These are phyloP conservation scores for Epichloe aotearoae DNA, from an alignment of 2,329 filamentous ascomycete species.

Conservation along the genomic window DNA sequence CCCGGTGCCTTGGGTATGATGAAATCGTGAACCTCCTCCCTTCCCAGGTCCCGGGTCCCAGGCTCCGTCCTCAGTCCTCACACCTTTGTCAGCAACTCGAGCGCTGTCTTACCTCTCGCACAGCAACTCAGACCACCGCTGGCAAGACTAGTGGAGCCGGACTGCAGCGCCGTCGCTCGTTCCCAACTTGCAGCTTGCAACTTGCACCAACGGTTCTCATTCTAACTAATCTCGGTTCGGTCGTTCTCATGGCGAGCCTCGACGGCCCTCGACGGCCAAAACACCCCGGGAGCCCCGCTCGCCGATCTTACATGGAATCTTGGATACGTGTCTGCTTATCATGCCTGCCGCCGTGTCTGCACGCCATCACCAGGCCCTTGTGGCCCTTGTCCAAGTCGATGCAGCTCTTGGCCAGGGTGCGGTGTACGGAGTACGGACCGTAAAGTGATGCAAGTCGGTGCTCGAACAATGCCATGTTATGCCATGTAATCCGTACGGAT, in stretches of 20 bases:
- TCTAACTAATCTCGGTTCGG: no score
- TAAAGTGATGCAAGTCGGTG: not conserved
- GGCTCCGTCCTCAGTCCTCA: not conserved
- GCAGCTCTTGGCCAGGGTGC: not conserved
- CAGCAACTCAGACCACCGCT: not conserved
- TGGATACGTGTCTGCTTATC: not conserved
- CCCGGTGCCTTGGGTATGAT: not conserved
- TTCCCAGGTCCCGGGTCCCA: not conserved
- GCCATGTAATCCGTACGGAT: no score
- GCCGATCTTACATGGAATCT: not conserved
- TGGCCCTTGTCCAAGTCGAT: not conserved
- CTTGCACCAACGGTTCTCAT: not conserved
- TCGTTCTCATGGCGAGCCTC: not conserved
- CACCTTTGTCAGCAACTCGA: not conserved
- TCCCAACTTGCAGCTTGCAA: not conserved
- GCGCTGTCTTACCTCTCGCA: not conserved
- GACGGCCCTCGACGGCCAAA: not conserved
- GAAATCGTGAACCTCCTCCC: no score
- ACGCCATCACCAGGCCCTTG: slow-evolving; percentile 1
- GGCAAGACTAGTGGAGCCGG: not conserved
- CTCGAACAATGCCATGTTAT: no score
- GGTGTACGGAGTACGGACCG: not conserved
- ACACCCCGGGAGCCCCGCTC: slow-evolving; percentile 1
- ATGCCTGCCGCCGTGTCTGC: slow-evolving; percentile 3
- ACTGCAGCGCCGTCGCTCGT: not conserved